Evolutionary conservation across 768 basidiomycete species (phyloP).

Genomic region (Piloderma croceum): DNA sequence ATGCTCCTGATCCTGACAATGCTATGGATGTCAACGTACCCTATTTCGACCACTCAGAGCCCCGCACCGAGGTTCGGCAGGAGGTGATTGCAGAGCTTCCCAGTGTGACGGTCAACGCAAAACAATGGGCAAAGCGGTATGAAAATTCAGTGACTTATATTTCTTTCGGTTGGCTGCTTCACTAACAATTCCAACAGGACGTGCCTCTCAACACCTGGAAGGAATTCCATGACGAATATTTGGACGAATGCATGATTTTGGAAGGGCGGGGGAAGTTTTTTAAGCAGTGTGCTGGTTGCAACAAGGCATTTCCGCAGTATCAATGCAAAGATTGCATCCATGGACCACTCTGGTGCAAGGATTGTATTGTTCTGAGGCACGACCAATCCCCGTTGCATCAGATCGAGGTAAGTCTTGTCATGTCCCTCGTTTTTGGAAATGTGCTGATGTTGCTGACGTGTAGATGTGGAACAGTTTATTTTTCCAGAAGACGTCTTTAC

Average conservation of each 20-base stretch:
- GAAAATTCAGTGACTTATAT: no score
- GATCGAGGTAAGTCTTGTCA: slow-evolving; percentile 11
- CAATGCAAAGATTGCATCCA: background rate
- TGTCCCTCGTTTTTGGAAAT: no score
- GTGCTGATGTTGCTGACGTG: no score
- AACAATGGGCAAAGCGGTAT: no score
- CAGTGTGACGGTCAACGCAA: no score
- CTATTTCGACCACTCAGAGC: no score
- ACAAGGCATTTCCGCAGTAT: background rate
- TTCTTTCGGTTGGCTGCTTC: no score
- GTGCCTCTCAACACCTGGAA: slow-evolving; percentile 12
- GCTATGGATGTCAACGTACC: no score
- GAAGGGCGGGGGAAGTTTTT: slow-evolving; percentile 13
- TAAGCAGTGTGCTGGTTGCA: slow-evolving; percentile 5
- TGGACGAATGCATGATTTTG: slow-evolving; percentile 7
- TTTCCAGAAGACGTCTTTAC: slow-evolving; percentile 9
- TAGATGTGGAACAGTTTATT: slow-evolving; percentile 15
- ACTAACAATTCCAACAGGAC: no score
- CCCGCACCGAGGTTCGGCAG: no score
- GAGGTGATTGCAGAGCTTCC: no score
- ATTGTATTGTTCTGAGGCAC: slow-evolving; percentile 13
- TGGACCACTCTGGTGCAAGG: slow-evolving; percentile 4
- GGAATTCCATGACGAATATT: slow-evolving; percentile 8
- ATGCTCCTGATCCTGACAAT: no score
- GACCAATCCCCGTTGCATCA: slow-evolving; percentile 11